phyloP scores from a whole-genome alignment of 768 basidiomycete species.

The Tylopilus vinaceipallidus region DNA sequence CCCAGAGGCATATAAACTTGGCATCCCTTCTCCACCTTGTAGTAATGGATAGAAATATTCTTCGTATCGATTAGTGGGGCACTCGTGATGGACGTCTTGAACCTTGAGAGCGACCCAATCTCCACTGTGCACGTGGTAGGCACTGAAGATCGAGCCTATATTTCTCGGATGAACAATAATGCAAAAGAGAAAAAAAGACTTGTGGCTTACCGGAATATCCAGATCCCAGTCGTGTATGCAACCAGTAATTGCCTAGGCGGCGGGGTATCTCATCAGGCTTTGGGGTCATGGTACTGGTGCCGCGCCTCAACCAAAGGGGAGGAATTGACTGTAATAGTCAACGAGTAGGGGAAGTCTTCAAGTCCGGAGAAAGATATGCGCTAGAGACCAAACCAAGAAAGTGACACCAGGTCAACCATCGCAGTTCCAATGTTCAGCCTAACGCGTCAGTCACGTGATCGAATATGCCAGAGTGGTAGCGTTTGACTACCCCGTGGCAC shows the following conservation, averaged over 20 bases:
- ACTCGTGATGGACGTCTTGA: conserved; percentile 66
- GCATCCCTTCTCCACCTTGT: conserved; percentile 74
- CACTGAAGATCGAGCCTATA: conserved; percentile 71
- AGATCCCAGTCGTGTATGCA: conserved; percentile 60
- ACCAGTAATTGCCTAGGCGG: conserved; percentile 57
- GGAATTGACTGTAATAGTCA: neutral
- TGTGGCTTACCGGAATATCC: conserved; percentile 64
- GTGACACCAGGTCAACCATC: conserved; percentile 5
- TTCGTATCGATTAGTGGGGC: conserved; percentile 75
- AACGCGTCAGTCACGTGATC: conserved; percentile 31
- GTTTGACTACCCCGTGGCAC: too few species aligned
- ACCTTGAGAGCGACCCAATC: conserved; percentile 73
- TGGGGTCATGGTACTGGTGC: conserved; percentile 11
- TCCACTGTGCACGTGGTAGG: conserved; percentile 52
- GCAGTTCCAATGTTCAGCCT: conserved; percentile 6
- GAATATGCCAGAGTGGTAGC: too few species aligned
- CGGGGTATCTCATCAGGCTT: conserved; percentile 27
- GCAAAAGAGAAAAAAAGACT: neutral
- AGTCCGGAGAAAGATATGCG: neutral
- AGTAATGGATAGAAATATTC: conserved; percentile 64
- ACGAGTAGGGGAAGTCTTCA: neutral
- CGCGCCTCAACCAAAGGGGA: neutral
- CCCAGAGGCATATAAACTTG: conserved; percentile 63
- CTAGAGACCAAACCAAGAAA: neutral
- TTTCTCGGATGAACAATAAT: neutral